phyloP scores from a whole-genome alignment of 306 rosid genomes.

The Dryas octopetala region DNA sequence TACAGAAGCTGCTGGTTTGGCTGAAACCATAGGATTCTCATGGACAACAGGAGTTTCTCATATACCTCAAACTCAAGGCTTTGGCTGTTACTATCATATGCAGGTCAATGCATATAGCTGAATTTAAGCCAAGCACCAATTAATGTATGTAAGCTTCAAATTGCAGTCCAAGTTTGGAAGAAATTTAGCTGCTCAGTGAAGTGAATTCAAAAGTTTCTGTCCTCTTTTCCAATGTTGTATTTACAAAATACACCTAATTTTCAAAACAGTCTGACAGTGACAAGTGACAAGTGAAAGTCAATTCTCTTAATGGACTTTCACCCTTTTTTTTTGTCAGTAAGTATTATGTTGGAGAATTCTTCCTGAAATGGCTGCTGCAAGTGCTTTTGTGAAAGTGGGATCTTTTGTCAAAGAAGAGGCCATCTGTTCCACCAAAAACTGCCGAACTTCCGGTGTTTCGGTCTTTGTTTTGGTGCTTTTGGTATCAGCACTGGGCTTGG shows the following conservation, averaged over 20 bases:
- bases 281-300: slow-evolving; percentile 15
- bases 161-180: neutral
- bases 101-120: neutral
- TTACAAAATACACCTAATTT: slow-evolving; percentile 53
- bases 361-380: slow-evolving; percentile 92
- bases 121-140: neutral
- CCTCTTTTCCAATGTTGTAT: slow-evolving; percentile 44
- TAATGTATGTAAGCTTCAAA: neutral
- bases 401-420: slow-evolving; percentile 91
- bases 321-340: slow-evolving; percentile 25
- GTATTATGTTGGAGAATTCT: slow-evolving; percentile 43
- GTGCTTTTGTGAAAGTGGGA: slow-evolving; percentile 89
- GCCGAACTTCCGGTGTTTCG: slow-evolving; percentile 54
- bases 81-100: too few species aligned
- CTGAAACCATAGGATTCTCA: too few species aligned
- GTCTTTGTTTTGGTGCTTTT: slow-evolving; percentile 36
- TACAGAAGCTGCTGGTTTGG: too few species aligned
- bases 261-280: slow-evolving; percentile 16
- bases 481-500: slow-evolving; percentile 40
- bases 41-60: too few species aligned
- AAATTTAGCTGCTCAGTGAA: slow-evolving; percentile 31
- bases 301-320: slow-evolving; percentile 17
- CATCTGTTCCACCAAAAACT: slow-evolving; percentile 87
- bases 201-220: slow-evolving; percentile 24
- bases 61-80: too few species aligned